phyloP scores from a whole-genome alignment of 306 rosid species.

The Corylus heterophylla region DNA sequence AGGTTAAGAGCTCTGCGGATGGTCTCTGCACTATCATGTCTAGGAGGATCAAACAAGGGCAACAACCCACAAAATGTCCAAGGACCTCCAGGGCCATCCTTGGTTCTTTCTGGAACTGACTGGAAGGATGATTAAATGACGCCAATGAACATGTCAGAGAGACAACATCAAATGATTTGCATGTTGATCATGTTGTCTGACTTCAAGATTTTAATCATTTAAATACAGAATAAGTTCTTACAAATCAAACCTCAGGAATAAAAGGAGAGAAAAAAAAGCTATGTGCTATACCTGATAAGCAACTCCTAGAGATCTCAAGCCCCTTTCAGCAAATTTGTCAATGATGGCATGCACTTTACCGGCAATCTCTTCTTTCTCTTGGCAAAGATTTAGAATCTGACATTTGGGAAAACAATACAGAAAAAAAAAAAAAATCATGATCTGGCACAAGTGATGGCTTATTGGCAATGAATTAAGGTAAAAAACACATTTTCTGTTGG shows the following conservation, averaged over 20 bases:
- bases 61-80: conserved; percentile 85
- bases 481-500: not conserved
- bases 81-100: conserved; percentile 75
- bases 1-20: conserved; percentile 84
- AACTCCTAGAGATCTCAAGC: conserved; percentile 82
- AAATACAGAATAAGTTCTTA: conserved; percentile 9
- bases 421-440: conserved; percentile 27
- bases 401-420: conserved; percentile 20
- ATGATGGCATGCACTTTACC: conserved; percentile 67
- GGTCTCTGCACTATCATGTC: conserved; percentile 94
- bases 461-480: not conserved
- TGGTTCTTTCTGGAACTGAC: conserved; percentile 76
- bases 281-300: conserved; percentile 63
- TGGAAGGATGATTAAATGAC: conserved; percentile 29
- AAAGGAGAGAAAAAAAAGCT: conserved; percentile 10
- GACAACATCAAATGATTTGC: conserved; percentile 5
- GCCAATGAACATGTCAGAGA: conserved; percentile 16
- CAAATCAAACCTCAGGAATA: conserved; percentile 15
- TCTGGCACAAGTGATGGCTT: conserved; percentile 12
- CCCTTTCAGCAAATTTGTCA: conserved; percentile 91
- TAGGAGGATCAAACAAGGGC: conserved; percentile 90
- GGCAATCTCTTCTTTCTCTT: conserved; percentile 64
- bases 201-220: conserved; percentile 17
- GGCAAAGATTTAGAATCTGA: conserved; percentile 71
- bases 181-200: not conserved